Conservation (phyloP, 108 stramenopile species). For the Cyclotella choctawhatcheeana region DNA sequence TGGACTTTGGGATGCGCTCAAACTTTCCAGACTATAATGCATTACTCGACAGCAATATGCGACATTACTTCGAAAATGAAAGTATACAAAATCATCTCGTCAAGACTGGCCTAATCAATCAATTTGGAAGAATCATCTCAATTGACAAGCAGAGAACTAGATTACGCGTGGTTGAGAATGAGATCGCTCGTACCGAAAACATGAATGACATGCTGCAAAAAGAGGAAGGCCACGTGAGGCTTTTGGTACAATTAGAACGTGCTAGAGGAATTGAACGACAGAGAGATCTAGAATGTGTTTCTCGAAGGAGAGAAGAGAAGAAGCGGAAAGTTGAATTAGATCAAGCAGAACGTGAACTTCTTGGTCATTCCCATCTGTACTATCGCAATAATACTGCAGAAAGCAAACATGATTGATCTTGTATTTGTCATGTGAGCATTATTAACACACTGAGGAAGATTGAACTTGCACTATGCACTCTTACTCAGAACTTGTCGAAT, state of each 20-base stretch:
- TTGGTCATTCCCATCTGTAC: conserved; percentile 9
- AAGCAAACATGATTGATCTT: no score
- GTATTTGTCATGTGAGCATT: no score
- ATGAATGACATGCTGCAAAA: conserved; percentile 55
- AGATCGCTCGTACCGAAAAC: conserved; percentile 58
- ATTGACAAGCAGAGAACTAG: conserved; percentile 57
- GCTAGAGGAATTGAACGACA: neutral
- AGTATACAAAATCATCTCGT: conserved; percentile 56
- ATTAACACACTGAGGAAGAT: no score
- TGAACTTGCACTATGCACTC: no score
- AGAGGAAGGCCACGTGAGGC: conserved; percentile 18
- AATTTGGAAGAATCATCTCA: conserved; percentile 63
- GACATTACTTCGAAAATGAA: conserved; percentile 64
- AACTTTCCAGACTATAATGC: conserved; percentile 61
- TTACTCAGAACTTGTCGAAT: no score
- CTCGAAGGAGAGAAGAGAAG: neutral
- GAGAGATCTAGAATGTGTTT: conserved; percentile 1
- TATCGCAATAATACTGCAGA: conserved; percentile 1
- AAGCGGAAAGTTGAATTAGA: neutral
- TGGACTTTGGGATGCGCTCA: conserved; percentile 16
- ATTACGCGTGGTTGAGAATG: conserved; percentile 67
- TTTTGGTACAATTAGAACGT: conserved; percentile 1
- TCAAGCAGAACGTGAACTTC: neutral
- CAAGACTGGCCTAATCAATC: conserved; percentile 64
- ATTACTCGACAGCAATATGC: conserved; percentile 65